Evolutionary conservation across 768 basidiomycete genomes (phyloP).

Genomic region (Suillus bovinus): DNA sequence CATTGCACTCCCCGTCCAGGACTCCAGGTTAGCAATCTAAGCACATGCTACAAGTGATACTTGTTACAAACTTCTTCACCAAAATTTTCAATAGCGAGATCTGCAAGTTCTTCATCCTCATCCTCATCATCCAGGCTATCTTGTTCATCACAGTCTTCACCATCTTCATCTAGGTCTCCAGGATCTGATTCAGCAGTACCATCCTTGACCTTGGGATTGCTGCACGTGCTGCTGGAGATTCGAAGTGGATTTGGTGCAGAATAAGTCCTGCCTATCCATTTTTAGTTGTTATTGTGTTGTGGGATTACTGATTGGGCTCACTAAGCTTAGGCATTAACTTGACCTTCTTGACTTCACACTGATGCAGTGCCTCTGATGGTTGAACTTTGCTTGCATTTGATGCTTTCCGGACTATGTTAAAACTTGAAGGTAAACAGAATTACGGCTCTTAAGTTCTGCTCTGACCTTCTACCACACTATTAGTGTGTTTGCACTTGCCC

Average conservation of each 20-base stretch:
- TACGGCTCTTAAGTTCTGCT: not conserved
- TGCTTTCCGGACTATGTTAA: not conserved
- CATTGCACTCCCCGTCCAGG: not conserved
- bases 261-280: not conserved
- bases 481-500: not conserved
- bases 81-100: not conserved
- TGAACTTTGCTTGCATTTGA: not conserved
- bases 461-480: not conserved
- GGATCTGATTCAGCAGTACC: not conserved
- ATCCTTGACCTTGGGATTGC: not conserved
- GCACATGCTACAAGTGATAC: not conserved
- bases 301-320: not conserved
- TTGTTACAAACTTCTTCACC: not conserved
- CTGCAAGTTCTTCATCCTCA: not conserved
- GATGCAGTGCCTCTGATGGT: not conserved
- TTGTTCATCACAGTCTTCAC: not conserved
- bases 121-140: not conserved
- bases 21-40: not conserved
- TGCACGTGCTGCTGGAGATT: not conserved
- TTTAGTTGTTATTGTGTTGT: slow-evolving; percentile 1
- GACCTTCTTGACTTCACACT: not conserved
- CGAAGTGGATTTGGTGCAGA: not conserved
- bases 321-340: not conserved
- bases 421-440: not conserved
- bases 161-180: not conserved